These are phyloP conservation scores for Mycena latifolia DNA, from an alignment of 768 basidiomycete species.

Conservation along the genomic window DNA sequence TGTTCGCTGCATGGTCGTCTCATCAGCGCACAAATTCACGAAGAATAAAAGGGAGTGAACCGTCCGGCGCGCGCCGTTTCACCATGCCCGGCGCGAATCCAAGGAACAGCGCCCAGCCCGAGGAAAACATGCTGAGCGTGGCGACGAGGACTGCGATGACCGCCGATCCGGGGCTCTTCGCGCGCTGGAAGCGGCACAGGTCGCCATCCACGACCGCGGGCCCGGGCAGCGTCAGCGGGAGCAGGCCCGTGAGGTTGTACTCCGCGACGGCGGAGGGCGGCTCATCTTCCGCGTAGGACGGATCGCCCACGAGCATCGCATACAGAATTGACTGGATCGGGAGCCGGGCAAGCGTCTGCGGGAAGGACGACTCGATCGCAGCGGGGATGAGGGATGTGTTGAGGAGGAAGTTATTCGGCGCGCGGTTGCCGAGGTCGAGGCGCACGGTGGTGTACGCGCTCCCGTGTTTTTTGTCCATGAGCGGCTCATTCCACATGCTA, in stretches of 20 bases:
- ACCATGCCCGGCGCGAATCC: constrained; percentile 2
- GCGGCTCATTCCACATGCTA: background rate
- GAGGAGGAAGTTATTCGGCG: constrained; percentile 45
- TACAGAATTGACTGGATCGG: constrained; percentile 3
- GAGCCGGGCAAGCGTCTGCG: constrained; percentile 1
- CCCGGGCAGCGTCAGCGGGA: too few species aligned
- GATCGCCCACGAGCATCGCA: constrained; percentile 16
- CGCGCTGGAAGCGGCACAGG: constrained; percentile 38
- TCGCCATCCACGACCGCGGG: too few species aligned
- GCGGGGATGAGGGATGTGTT: constrained; percentile 18
- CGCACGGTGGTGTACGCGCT: constrained; percentile 39
- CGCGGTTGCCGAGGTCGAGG: constrained; percentile 43
- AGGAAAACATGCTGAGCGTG: too few species aligned
- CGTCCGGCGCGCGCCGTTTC: too few species aligned
- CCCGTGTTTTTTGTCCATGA: constrained; percentile 14
- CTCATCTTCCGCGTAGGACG: background rate
- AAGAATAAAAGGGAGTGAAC: too few species aligned
- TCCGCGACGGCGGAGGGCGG: too few species aligned
- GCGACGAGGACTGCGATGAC: constrained; percentile 42
- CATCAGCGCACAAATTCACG: too few species aligned
- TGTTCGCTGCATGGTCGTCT: too few species aligned
- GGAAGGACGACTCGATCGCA: background rate
- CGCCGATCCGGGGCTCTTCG: constrained; percentile 26
- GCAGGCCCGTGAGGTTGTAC: background rate
- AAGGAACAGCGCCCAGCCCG: constrained; percentile 35